Evolutionary conservation across 768 basidiomycete genomes (phyloP).

Genomic region (Leccinellum luteum): DNA sequence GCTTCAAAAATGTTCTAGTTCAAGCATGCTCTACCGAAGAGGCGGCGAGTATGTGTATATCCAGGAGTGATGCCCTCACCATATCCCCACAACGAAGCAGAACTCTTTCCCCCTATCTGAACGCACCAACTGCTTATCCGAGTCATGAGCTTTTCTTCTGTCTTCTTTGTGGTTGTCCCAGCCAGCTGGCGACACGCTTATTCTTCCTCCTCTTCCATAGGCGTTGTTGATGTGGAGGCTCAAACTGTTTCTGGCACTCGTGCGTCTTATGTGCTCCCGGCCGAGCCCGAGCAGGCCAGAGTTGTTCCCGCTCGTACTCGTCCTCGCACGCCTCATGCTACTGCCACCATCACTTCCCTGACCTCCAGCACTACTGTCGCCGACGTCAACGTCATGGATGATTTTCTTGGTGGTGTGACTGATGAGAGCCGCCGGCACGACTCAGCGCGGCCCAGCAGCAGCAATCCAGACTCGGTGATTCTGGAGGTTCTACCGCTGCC

Average conservation of each 20-base stretch:
- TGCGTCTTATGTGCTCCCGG: constrained; percentile 6
- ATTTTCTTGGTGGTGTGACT: constrained; percentile 29
- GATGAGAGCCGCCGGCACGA: constrained; percentile 35
- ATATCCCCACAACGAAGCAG: background rate
- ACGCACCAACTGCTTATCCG: background rate
- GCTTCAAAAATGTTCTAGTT: too few relatives aligned
- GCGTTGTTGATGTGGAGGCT: constrained; percentile 12
- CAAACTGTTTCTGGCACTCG: constrained; percentile 6
- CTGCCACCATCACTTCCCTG: background rate
- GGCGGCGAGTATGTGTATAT: background rate
- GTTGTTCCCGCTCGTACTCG: constrained; percentile 1
- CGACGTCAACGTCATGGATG: constrained; percentile 19
- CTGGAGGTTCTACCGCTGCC: constrained; percentile 18
- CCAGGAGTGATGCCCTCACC: background rate
- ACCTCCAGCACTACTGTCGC: background rate
- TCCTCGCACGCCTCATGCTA: constrained; percentile 1
- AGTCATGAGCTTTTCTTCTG: background rate
- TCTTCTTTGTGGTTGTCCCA: background rate
- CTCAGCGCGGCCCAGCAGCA: background rate
- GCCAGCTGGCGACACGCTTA: constrained; percentile 16
- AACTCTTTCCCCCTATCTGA: background rate
- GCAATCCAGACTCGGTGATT: background rate
- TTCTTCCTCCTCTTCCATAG: constrained; percentile 3
- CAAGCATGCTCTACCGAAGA: background rate
- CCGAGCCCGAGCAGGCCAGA: constrained; percentile 3